Evolutionary conservation across 1,284 basidiomycete genomes (phyloP), one percentile per base, ranked within the genome.

Genomic region (Xerocomus minutiporus): DNA sequence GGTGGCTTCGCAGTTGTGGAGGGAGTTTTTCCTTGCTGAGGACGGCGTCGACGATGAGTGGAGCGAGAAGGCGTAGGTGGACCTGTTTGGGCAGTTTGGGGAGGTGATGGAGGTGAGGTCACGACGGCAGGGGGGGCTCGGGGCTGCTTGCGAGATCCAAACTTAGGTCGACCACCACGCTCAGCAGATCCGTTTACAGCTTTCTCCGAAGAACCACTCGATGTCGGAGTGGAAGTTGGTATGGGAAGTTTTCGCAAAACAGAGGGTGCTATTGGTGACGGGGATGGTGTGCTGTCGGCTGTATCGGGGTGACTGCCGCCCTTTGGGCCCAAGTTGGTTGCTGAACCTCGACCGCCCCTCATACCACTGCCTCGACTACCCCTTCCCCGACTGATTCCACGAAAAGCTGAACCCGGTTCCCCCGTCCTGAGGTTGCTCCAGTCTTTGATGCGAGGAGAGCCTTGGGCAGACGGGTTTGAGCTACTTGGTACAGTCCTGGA

Each of bases 351-450:
- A 45, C 68, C 61, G 7, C 63, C 63, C 40, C 59, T 59, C 20
- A 20, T 55, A 50, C 67, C 60, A 45, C 70, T 64, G 47, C 69
- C 65, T 53, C 66, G 63, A 29, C 70, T 59, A 48, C 68, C 66
- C 46, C 63, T 65, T 52, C 73, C 68, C 35, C 71, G 64, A 32
- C 62, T 52, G 15, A 66, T 61, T 36, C 71, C 71, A 45, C 75
- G 78, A 59, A 80, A 79, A 29, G 79, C 73, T 32, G 78, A 71
- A 9, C 76, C 77, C 52, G 76, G 66, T 38, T 83, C 82, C 42
- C 71, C 72, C 25, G 66, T 64, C 45, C 73, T 67, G 39, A 53
- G 15, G 38, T 8, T 72, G 42, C 65, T 67, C 81, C 81, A 81
- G 48, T 73, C 73, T 51, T 66, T 63, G n/a, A 48, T 52, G 48